Evolutionary conservation across 352 stramenopile genomes (phyloP).

Genomic region (Discostella stelligera): DNA sequence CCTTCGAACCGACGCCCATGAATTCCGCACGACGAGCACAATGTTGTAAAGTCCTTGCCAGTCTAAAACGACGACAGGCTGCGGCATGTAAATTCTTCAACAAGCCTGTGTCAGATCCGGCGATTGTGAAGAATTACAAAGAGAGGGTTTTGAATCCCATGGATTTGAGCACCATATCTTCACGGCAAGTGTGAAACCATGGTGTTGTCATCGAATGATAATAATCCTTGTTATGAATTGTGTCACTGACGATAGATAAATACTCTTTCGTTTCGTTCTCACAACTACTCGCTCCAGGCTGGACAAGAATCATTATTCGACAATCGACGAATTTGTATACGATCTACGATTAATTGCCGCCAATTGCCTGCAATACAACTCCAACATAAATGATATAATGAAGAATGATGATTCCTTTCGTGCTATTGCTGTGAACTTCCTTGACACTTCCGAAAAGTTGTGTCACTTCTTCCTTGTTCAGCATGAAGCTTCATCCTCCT

Average conservation of each 20-base stretch:
- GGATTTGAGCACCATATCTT: conserved; percentile 69
- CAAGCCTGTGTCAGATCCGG: conserved; percentile 70
- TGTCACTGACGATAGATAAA: not conserved
- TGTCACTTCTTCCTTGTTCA: conserved; percentile 70
- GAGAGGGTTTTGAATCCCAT: conserved; percentile 77
- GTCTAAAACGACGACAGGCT: conserved; percentile 57
- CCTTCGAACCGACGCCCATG: conserved; percentile 40
- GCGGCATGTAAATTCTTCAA: conserved; percentile 62
- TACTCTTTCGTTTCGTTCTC: not conserved
- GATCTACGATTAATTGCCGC: conserved; percentile 76
- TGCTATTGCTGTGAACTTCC: conserved; percentile 53
- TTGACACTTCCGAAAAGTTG: conserved; percentile 61
- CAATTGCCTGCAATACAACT: conserved; percentile 83
- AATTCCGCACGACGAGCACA: conserved; percentile 51
- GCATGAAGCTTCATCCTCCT: conserved; percentile 22
- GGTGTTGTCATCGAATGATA: not conserved
- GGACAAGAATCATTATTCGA: conserved; percentile 66
- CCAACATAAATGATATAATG: conserved; percentile 19
- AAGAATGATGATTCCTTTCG: conserved; percentile 56
- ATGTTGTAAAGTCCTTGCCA: conserved; percentile 68
- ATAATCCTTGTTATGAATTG: conserved; percentile 7
- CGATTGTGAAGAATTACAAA: conserved; percentile 74
- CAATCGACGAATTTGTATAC: conserved; percentile 64
- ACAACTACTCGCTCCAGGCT: conserved; percentile 32
- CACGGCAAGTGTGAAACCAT: conserved; percentile 46